Percentiles rank a stretch among this genome's conserved stretches.
Evolutionary conservation across 23 red algal species (phyloP).

Genomic region (Porphyridium purpureum): DNA sequence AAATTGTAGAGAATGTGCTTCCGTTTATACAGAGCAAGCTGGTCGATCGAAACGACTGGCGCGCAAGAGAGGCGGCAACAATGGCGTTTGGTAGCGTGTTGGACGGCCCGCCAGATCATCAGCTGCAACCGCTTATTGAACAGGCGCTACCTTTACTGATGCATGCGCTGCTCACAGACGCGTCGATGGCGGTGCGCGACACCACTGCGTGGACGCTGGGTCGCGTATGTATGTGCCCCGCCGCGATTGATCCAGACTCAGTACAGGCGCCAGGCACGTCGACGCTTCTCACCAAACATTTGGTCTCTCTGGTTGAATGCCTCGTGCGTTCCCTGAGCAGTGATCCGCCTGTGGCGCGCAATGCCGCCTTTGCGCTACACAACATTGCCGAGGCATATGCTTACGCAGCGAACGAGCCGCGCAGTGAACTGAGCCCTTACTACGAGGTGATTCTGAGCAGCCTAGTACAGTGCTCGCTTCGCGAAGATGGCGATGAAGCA

Average conservation of each 20-base stretch:
- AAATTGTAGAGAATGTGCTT: conserved; percentile 39
- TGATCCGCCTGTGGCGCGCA: conserved; percentile 31
- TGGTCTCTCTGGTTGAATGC: conserved; percentile 22
- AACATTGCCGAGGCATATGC: conserved; percentile 57
- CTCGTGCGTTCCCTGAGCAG: conserved; percentile 20
- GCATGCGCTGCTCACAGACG: conserved; percentile 34
- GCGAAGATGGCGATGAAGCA: conserved; percentile 59
- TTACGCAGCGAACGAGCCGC: conserved; percentile 14
- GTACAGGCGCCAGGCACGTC: background rate
- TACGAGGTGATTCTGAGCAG: conserved; percentile 14
- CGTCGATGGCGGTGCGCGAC: conserved; percentile 63
- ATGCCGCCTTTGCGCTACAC: conserved; percentile 54
- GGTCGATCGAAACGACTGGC: conserved; percentile 53
- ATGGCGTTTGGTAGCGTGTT: conserved; percentile 70
- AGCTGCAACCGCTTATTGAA: conserved; percentile 20
- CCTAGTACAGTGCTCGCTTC: conserved; percentile 30
- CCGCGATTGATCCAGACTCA: conserved; percentile 5
- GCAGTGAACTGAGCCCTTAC: conserved; percentile 13
- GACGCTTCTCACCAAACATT: background rate
- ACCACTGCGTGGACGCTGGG: conserved; percentile 89
- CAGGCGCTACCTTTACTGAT: conserved; percentile 50
- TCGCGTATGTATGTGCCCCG: conserved; percentile 23
- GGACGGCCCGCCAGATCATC: conserved; percentile 24
- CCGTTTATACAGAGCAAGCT: conserved; percentile 83
- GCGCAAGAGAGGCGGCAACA: conserved; percentile 72